Base-by-base conservation (phyloP, 116 monocot species). In the Papilionanthe hybrid region DNA sequence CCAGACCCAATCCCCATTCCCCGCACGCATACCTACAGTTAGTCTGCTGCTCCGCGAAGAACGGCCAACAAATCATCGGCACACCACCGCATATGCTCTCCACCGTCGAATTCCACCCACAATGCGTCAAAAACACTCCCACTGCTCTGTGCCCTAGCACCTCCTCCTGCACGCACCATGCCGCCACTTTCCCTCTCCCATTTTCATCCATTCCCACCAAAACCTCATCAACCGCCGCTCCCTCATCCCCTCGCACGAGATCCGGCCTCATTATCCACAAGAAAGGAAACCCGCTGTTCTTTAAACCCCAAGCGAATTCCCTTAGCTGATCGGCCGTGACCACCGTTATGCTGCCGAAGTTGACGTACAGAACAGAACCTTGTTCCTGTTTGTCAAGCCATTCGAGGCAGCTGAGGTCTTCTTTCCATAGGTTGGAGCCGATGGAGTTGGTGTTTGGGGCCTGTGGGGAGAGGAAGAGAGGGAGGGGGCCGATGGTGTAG, bases 271-370 rank as follows among this genome's bases (percentile, higher is more conserved):
- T 43, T 23, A 81, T 57, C 81, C 81, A 81, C 11, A 75, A 30
- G 12, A 81, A 81, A 5, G 29, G 29, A 19, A 13, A 65, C 1
- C 56, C 63, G 75, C 75, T 75, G 25, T 65, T 65, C 1, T 37
- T 23, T 42, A 81, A 20, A 19, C 81, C 81, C 75, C 75, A 75
- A 0, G 81, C 81, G 63, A 81, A 81, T 42, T 81, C 81, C 30
- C 11, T 45, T 2, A 81, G 8, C 41, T 81, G 81, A n/a, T 75
- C 9, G 45, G 17, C 37, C 6, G 75, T 75, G 49, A 81, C 42
- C 55, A 81, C 81, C 22, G 81, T 81, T 15, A 81, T 81, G 45
- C 81, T 81, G 12, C 81, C 81, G 60, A 81, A 81, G 55, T 81
- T 81, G 27, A 81, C 57, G 44, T 81, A 81, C 42, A 81, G 22